Evolutionary conservation across 169 alveolate species (phyloP).

Genomic region (Plasmodium sp.): DNA sequence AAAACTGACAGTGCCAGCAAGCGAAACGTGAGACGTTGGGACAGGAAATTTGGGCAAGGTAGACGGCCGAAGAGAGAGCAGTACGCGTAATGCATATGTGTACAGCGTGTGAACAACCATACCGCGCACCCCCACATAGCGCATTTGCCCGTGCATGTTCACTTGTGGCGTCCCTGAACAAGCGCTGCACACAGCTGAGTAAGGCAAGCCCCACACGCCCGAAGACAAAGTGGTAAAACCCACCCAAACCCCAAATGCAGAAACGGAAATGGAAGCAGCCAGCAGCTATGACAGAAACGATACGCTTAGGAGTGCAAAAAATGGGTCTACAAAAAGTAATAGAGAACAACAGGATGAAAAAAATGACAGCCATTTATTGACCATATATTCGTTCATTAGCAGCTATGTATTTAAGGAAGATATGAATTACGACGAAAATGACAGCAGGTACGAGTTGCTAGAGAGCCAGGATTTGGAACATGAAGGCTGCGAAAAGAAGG

Average conservation of each 20-base stretch:
- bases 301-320: neutral
- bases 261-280: constrained; percentile 28
- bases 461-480: constrained; percentile 56
- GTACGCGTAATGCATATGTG: neutral
- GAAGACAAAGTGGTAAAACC: constrained; percentile 4
- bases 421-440: constrained; percentile 56
- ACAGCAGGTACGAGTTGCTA: constrained; percentile 37
- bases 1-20: neutral
- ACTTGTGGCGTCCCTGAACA: neutral
- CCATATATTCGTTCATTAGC: constrained; percentile 59
- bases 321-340: constrained; percentile 25
- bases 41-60: neutral
- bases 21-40: neutral
- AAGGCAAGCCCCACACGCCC: neutral
- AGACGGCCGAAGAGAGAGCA: neutral
- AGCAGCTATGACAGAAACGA: constrained; percentile 5
- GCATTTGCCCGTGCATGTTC: neutral
- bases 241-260: neutral
- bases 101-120: neutral
- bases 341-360: constrained; percentile 7
- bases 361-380: constrained; percentile 43
- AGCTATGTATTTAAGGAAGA: constrained; percentile 61
- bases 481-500: constrained; percentile 17
- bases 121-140: neutral
- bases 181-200: neutral